phyloP scores from a whole-genome alignment of 306 rosid species.

The Sindora glabra region DNA sequence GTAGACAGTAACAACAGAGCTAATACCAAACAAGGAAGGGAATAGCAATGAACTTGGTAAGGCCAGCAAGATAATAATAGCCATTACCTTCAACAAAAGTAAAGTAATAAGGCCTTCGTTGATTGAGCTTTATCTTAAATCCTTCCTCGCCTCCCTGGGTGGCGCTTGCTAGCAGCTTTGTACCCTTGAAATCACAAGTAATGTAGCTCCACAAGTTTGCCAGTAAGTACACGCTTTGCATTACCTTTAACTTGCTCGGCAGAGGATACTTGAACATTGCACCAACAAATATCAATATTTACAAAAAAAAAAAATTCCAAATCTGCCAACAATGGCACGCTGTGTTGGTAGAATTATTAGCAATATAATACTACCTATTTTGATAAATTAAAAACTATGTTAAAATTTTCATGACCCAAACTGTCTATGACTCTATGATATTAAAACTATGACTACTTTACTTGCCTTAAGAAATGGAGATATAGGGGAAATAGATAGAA shows the following conservation, averaged over 20 bases:
- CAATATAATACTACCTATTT: too few relatives aligned
- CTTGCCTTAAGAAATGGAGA: too few relatives aligned
- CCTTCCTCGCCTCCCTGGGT: conserved; percentile 38
- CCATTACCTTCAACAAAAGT: conserved; percentile 35
- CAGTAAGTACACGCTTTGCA: conserved; percentile 37
- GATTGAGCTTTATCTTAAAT: conserved; percentile 26
- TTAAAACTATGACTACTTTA: too few relatives aligned
- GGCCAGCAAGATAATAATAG: conserved; percentile 48
- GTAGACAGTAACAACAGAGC: too few relatives aligned
- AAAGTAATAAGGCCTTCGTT: conserved; percentile 48
- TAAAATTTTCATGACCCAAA: too few relatives aligned
- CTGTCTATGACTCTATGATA: too few relatives aligned
- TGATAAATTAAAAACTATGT: too few relatives aligned
- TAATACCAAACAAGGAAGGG: conserved; percentile 19
- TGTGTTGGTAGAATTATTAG: too few relatives aligned
- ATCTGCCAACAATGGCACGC: too few relatives aligned
- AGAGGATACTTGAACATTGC: conserved; percentile 52
- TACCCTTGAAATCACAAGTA: conserved; percentile 36
- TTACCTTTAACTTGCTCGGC: conserved; percentile 1
- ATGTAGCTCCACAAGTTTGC: conserved; percentile 40
- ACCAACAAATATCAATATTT: too few relatives aligned
- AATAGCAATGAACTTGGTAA: conserved; percentile 30
- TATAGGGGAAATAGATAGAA: too few relatives aligned
- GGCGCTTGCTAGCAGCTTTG: conserved; percentile 35
- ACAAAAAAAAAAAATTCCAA: too few relatives aligned